These are phyloP conservation scores for Sugiyamaella floridensis DNA, from an alignment of 805 yeast genomes.

Conservation along the genomic window DNA sequence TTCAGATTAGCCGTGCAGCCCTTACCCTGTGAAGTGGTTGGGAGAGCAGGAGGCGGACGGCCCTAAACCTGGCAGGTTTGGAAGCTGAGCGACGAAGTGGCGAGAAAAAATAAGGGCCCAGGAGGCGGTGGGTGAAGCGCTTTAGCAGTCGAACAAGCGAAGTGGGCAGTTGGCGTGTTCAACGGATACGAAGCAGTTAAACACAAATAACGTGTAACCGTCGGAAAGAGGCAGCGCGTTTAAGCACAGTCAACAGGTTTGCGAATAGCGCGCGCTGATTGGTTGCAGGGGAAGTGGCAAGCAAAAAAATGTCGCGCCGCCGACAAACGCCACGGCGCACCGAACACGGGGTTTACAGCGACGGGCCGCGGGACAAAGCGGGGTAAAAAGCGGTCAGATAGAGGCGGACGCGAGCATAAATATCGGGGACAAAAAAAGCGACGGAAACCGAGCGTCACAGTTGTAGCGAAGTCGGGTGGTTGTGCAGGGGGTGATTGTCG, in stretches of 20 bases:
- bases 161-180: no score
- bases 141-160: no score
- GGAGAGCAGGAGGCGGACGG: no score
- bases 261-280: not conserved
- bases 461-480: not conserved
- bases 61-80: no score
- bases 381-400: not conserved
- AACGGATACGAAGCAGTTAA: no score
- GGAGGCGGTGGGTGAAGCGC: no score
- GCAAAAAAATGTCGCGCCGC: not conserved
- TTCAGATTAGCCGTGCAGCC: no score
- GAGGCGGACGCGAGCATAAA: not conserved
- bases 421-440: not conserved
- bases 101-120: no score
- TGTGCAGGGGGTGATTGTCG: not conserved
- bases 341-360: not conserved
- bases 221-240: no score
- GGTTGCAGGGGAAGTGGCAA: not conserved
- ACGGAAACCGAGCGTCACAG: not conserved
- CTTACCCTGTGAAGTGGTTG: no score
- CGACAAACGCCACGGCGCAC: not conserved
- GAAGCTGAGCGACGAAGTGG: no score
- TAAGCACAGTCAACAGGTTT: not conserved
- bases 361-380: not conserved
- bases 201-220: no score